Base-by-base conservation (phyloP, 2,329 filamentous ascomycete genomes). In the Trichoderma koningiopsis region DNA sequence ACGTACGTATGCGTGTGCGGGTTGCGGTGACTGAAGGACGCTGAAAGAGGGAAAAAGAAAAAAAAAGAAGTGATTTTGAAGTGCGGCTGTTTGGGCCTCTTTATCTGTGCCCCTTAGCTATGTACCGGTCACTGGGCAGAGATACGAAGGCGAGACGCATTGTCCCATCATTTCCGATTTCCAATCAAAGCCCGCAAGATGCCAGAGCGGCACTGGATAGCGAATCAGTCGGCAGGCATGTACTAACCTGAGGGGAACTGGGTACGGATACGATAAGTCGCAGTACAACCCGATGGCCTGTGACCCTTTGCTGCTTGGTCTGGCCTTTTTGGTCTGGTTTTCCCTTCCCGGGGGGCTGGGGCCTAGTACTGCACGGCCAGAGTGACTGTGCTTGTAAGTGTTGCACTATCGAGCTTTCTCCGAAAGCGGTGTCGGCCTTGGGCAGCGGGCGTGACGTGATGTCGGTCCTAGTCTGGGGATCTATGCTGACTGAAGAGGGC, bases 401-500 rank as follows among this genome's bases (percentile, higher is more conserved):
- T 49, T 49, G 47, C 47, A 24, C 47, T 49, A 49, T 24, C 13
- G 47, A 24, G 14, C 47, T 4, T 35, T 43, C 57, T 59, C 57
- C 57, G 57, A 59, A 59, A 59, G 57, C 57, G 56, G 56, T 58
- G 56, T 40, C 56, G 56, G 56, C 33, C 19, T 27, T 22, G 31
- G 10, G 37, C 22, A 33, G 56, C 56, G 57, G 57, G 57, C 57
- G 57, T 43, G 27, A 49, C 47, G 47, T 57, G 57, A 43, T 37
- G 57, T 59, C 57, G 35, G 35, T 43, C 19, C 16, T 27, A 35
- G 19, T 14, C 13, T 19, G n/a, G 16, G 19, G 8, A 19, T 47
- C 22, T 4, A 10, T 49, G 47, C 47, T 49, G 19, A 24, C 47
- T 49, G 47, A 49, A 22, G 47, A 16, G 11, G 3, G 19, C 19